phyloP scores from a whole-genome alignment of 2,329 filamentous ascomycete genomes.

The Fusarium subglutinans region DNA sequence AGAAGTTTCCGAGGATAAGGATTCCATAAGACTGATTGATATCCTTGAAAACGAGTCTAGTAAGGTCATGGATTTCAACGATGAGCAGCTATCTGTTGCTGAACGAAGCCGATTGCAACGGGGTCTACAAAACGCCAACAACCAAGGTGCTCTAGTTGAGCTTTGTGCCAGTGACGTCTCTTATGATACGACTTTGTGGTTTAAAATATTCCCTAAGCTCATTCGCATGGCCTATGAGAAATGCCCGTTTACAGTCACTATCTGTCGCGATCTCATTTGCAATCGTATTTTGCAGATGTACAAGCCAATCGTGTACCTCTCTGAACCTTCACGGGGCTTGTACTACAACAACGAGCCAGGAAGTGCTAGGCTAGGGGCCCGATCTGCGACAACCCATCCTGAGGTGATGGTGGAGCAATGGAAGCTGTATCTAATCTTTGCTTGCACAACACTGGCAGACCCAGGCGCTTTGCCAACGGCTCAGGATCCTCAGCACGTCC shows the following conservation, averaged over 20 bases:
- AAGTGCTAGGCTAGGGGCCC: slow-evolving; percentile 60
- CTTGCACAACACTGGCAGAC: slow-evolving; percentile 92
- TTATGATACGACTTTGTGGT: slow-evolving; percentile 95
- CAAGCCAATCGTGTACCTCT: slow-evolving; percentile 79
- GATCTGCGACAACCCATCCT: slow-evolving; percentile 76
- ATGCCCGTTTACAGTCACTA: slow-evolving; percentile 89
- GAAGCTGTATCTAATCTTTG: slow-evolving; percentile 97
- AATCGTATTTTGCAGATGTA: slow-evolving; percentile 94
- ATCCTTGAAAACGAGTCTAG: slow-evolving; percentile 91
- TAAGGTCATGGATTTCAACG: slow-evolving; percentile 89
- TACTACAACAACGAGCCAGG: slow-evolving; percentile 70
- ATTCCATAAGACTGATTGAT: slow-evolving; percentile 81
- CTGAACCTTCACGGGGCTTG: slow-evolving; percentile 74
- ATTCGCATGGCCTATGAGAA: slow-evolving; percentile 90
- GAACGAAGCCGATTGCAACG: slow-evolving; percentile 92
- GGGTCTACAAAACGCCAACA: slow-evolving; percentile 84
- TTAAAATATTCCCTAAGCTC: slow-evolving; percentile 96
- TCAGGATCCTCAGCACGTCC: slow-evolving; percentile 75
- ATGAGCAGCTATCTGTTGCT: slow-evolving; percentile 89
- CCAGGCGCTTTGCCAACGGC: slow-evolving; percentile 66
- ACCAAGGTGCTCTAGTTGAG: slow-evolving; percentile 87
- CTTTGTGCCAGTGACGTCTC: slow-evolving; percentile 95
- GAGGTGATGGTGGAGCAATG: slow-evolving; percentile 95
- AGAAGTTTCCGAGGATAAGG: slow-evolving; percentile 63
- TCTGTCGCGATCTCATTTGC: slow-evolving; percentile 92